Evolutionary conservation across 257 asterid genomes (phyloP).

Genomic region (Paulownia fortunei): DNA sequence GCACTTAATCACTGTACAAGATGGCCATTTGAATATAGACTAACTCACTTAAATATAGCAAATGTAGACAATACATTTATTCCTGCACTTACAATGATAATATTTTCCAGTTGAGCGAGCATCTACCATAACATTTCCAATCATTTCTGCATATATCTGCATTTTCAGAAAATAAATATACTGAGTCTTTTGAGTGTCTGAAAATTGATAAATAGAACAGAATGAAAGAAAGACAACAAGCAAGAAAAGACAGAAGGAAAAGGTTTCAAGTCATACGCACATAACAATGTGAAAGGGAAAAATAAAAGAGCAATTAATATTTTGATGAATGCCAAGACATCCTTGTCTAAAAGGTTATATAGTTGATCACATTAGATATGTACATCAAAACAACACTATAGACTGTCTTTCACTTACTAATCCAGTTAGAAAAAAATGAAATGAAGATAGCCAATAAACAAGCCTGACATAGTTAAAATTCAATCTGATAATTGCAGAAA

Average conservation of each 20-base stretch:
- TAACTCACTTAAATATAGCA: neutral
- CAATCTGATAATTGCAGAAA: no score
- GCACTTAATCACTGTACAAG: neutral
- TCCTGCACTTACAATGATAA: slow-evolving; percentile 66
- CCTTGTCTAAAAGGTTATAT: no score
- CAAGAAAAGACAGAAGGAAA: neutral
- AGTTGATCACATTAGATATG: no score
- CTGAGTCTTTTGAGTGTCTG: neutral
- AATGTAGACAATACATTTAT: neutral
- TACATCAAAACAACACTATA: no score
- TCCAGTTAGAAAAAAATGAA: no score
- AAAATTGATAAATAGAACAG: neutral
- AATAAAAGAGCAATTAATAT: neutral
- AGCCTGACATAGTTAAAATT: neutral
- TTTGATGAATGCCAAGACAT: no score
- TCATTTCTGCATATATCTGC: slow-evolving; percentile 84
- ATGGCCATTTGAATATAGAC: neutral
- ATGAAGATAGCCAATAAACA: neutral
- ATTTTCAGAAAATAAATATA: slow-evolving; percentile 13
- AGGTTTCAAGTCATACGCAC: neutral
- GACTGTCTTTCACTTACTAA: no score
- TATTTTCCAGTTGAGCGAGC: slow-evolving; percentile 91
- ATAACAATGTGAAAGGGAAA: neutral
- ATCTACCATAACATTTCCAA: no score
- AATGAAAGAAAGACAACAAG: neutral